Base-by-base conservation (phyloP, 2,329 filamentous ascomycete genomes). In the Purpureocillium lavendulum region DNA sequence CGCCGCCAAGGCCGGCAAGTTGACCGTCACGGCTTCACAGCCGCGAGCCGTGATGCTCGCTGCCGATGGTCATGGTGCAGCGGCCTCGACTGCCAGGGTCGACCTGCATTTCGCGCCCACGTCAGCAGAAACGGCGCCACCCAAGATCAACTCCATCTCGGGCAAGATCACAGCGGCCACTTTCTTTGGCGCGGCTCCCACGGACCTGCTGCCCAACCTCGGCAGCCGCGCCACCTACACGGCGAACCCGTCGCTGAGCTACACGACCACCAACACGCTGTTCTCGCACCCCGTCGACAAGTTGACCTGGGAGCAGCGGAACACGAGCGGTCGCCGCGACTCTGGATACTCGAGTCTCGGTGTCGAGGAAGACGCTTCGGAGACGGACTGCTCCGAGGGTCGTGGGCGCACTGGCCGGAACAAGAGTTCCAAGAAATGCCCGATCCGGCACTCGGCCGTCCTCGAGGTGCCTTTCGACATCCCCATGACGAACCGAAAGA, bases 111-210 rank as follows among this genome's bases (percentile, higher is more conserved):
- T 75, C 45, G 62, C 64, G 40, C 68, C 74, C 0, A 49, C 58
- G 1, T 60, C 64, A 3, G 48, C 58, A 38, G 67, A 70, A 31
- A 54, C 62, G 3, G 47, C 56, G 2, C 67, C 71, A 6, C 74
- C 73, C 30, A 69, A 62, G 49, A 55, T 78, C 45, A 67, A 66
- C 30, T 60, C 58, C 2, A 61, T 75, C 8, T 59, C 67, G 4
- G 66, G 65, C 41, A 78, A 77, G 57, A 49, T 79, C 24, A 60
- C 64, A 1, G 63, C 72, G 1, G 64, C 69, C 40, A 77, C 73
- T 7, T 77, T 66, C 57, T 78, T 68, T 53, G 67, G 69, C 44
- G 61, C 63, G 4, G 59, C 60, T 6, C 65, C 67, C 26, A 65
- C 72, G 47, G 54, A 58, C 29, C 50, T 59, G 38, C 62, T 74